Evolutionary conservation across 768 basidiomycete genomes (phyloP).

Genomic region (Naganishia kalamii): DNA sequence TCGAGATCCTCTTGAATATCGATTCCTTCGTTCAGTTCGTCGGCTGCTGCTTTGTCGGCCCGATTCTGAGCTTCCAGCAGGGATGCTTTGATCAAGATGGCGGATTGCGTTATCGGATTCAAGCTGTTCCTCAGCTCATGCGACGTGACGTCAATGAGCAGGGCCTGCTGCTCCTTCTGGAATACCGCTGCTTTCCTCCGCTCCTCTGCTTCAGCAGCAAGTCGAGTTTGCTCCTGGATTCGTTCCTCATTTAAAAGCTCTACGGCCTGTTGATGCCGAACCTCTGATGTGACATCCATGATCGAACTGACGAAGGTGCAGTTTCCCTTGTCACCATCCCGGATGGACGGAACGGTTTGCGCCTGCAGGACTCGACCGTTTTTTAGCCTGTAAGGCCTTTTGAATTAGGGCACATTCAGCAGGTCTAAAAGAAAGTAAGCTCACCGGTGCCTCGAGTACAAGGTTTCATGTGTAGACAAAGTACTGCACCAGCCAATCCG

Average conservation of each 20-base stretch:
- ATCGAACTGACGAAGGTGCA: slow-evolving; percentile 12
- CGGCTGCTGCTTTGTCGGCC: neutral
- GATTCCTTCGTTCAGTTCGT: neutral
- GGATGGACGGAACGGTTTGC: neutral
- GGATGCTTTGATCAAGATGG: slow-evolving; percentile 10
- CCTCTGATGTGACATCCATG: slow-evolving; percentile 21
- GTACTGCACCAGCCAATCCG: neutral
- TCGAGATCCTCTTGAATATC: slow-evolving; percentile 23
- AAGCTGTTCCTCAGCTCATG: slow-evolving; percentile 22
- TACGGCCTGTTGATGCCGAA: neutral
- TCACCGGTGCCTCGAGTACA: slow-evolving; percentile 18
- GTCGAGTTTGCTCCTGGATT: neutral
- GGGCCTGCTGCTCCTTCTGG: slow-evolving; percentile 20
- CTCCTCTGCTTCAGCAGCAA: slow-evolving; percentile 17
- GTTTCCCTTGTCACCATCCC: neutral
- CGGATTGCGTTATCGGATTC: slow-evolving; percentile 21
- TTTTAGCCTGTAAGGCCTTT: slow-evolving; percentile 11
- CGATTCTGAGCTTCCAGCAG: neutral
- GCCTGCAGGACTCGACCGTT: slow-evolving; percentile 17
- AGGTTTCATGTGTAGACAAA: neutral
- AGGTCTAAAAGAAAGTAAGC: neutral
- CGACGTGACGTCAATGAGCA: slow-evolving; percentile 18
- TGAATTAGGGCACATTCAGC: neutral
- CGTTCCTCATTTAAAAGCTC: slow-evolving; percentile 16
- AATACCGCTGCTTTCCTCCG: slow-evolving; percentile 13